Evolutionary conservation across 1,139 yeast genomes (phyloP), one percentile per base, ranked within the genome.

Genomic region (Yamadazyma kanchanaburiensis): DNA sequence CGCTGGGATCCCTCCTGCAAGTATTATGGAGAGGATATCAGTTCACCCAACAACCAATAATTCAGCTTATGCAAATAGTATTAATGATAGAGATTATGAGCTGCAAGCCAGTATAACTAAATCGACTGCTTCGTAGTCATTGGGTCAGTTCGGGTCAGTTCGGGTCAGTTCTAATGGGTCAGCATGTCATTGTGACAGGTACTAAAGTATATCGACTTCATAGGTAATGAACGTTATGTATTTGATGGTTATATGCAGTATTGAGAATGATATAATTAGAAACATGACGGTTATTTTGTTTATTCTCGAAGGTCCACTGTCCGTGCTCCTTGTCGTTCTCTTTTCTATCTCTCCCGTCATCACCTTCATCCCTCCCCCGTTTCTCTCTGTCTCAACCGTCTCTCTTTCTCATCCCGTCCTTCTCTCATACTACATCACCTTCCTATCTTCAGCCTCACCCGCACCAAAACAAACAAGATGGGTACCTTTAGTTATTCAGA

Each of bases 1-100:
- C 2, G 60, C 75, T 8, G 81, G 81, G 0, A 77, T 77, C n/a
- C 74, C 82, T 1, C 82, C 83, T 0, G 80, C 81, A 2, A 73
- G 80, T 37, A 75, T 77, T 8, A 56, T 76, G 60, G 82, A 75
- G 38, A 55, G 80, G 34, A 55, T 40, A 12, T 34, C 41, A n/a
- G 41, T 25, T 6, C 46, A 40, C 18, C 43, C 42, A 3, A 35
- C 37, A 9, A 25, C 41, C 12, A 31, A 31, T 21, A 37, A 30
- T 23, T 36, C 42, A 3, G 36, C 41, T 6, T 39, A 40, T 25
- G 40, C 43, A 12, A 40, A 32, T 15, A 42, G 45, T 37, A 25
- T 40, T 11, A 36, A 31, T 21, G 34, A 23, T 27, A 31, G 40
- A 15, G 40, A 36, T 22, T 25, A 26, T 16, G 40, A 34, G 14